phyloP scores from a whole-genome alignment of 139 green algal genomes.

The Chlamydomonas eustigma region DNA sequence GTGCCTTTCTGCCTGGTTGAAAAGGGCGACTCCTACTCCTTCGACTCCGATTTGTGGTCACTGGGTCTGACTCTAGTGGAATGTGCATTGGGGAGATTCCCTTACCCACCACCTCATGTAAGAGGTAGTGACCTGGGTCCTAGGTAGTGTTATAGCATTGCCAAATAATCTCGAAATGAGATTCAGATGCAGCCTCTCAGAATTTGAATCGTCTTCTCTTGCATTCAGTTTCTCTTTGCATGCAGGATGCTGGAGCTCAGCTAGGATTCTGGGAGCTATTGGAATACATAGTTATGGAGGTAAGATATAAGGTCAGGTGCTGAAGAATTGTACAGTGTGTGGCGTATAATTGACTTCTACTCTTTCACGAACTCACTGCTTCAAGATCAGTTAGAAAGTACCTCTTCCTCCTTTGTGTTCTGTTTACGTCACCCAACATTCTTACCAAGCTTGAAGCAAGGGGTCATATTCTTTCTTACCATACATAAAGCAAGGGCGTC shows the following conservation, averaged over 20 bases:
- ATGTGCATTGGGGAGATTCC: slow-evolving; percentile 33
- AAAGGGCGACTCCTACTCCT: slow-evolving; percentile 77
- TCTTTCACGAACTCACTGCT: no score
- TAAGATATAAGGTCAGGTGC: not conserved
- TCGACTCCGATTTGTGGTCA: slow-evolving; percentile 71
- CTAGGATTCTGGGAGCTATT: slow-evolving; percentile 63
- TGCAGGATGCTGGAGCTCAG: slow-evolving; percentile 18
- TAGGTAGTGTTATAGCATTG: slow-evolving; percentile 18
- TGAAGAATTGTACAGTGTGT: not conserved
- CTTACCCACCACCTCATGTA: slow-evolving; percentile 28
- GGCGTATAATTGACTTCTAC: no score
- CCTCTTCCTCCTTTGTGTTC: no score
- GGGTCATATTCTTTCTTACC: no score
- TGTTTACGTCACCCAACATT: no score
- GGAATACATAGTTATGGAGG: slow-evolving; percentile 51
- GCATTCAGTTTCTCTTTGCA: not conserved
- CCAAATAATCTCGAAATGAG: no score
- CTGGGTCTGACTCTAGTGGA: slow-evolving; percentile 74
- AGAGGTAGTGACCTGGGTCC: slow-evolving; percentile 52
- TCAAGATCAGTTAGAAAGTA: no score
- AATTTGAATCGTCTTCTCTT: slow-evolving; percentile 1
- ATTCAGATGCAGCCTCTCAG: no score
- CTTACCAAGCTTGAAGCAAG: no score
- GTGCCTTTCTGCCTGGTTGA: no score
- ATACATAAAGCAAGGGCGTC: no score